These are phyloP conservation scores for Phlyctochytrium arcticum DNA, from an alignment of 192 early-diverging fungal species.

Conservation along the genomic window DNA sequence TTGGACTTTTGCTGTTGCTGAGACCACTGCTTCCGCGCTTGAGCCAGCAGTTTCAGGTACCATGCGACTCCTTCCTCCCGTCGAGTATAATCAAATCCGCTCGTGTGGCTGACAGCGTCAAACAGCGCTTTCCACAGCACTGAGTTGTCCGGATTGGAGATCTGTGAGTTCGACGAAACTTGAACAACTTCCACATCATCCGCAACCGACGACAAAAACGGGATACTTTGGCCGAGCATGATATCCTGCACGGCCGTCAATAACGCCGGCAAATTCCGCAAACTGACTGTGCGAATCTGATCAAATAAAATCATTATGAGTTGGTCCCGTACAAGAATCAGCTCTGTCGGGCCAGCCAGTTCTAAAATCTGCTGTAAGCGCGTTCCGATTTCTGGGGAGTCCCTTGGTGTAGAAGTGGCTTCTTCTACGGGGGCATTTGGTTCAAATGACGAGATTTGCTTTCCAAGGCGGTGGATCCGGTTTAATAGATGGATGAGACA, in stretches of 20 bases:
- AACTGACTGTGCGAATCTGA: constrained; percentile 9
- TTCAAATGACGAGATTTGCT: not conserved
- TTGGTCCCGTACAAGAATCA: constrained; percentile 7
- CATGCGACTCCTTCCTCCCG: constrained; percentile 14
- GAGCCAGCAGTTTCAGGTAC: constrained; percentile 6
- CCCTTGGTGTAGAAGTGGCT: no score
- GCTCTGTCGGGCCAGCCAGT: not conserved
- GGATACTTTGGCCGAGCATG: constrained; percentile 8
- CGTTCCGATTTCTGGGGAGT: not conserved
- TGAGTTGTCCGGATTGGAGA: constrained; percentile 12
- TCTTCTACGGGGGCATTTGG: not conserved
- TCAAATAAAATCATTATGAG: constrained; percentile 18
- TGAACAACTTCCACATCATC: not conserved
- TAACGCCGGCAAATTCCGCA: constrained; percentile 2
- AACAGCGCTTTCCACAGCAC: constrained; percentile 18
- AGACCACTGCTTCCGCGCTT: constrained; percentile 7
- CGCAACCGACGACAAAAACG: not conserved
- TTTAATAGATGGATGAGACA: constrained; percentile 8
- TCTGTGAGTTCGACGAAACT: no score
- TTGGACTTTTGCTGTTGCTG: no score
- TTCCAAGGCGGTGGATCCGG: not conserved
- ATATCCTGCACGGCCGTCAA: constrained; percentile 5
- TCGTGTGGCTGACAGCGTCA: constrained; percentile 9
- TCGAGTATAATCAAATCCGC: constrained; percentile 25
- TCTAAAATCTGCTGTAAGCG: constrained; percentile 8